Evolutionary conservation across 306 rosid genomes (phyloP), one percentile per base, ranked within the genome.

Genomic region (Morella rubra): DNA sequence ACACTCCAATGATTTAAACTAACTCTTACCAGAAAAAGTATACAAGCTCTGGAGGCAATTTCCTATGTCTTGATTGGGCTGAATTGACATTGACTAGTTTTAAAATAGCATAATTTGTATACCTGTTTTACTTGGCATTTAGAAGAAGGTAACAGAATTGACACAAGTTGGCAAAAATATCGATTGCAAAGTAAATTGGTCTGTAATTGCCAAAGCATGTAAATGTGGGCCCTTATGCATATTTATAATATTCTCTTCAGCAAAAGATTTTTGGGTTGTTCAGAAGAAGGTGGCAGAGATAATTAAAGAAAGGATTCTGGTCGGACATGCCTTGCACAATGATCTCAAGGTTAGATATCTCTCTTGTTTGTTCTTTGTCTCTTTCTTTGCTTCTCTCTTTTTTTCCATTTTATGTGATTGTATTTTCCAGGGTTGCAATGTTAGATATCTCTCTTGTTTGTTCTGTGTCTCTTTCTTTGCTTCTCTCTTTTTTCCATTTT

Each of bases 301-400:
- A 64, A 88, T 89, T 70, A 87, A 87, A 55, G 96, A 92, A 85
- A 87, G 86, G 84, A 76, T 89, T 87, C 97, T 95, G 73, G 99
- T 92, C 60, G 97, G 99, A 50, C 97, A 90, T 85, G 97, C 99
- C 69, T 82, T 95, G 88, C 84, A 80, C 81, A 95, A 95, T 86
- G 97, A 95, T 82, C 86, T 95, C 52, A 90, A 92, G 99, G 99
- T 92, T 72, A 45, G 70, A 65, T 73, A 84, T 83, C 69, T 73
- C 66, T 53, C 12, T 55, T 55, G 66, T 5, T 83, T 69, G 60
- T 20, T 72, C 40, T 32, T 3, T 32, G 37, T 32, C 37, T 32
- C 37, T 50, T 15, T 58, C 10, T 46, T 16, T 3, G 40, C 14
- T 56, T 5, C 20, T 61, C 72, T 18, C 41, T 18, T 67, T 49